Percentiles rank a stretch among this genome's conserved stretches.
Evolutionary conservation across 768 basidiomycete species (phyloP).

Genomic region (Naganishia kalamii): DNA sequence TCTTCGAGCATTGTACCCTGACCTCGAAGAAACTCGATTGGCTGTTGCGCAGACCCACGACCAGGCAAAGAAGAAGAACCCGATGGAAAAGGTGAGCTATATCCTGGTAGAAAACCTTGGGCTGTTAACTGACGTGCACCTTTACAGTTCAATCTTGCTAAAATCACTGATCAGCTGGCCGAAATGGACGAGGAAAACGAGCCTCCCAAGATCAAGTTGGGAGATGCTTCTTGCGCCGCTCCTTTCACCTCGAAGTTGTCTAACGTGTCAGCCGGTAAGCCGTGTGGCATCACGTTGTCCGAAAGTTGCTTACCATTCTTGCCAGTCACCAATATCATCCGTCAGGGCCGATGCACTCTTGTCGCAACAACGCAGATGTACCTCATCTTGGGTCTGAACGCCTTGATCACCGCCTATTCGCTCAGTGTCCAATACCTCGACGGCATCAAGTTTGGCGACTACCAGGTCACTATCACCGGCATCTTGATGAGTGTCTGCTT

Average conservation of each 20-base stretch:
- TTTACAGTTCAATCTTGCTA: constrained; percentile 65
- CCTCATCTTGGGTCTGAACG: constrained; percentile 96
- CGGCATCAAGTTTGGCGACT: constrained; percentile 98
- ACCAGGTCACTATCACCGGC: constrained; percentile 93
- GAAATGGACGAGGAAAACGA: constrained; percentile 90
- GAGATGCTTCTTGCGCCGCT: constrained; percentile 97
- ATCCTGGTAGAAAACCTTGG: not conserved
- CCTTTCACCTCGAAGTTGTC: constrained; percentile 97
- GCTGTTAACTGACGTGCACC: not conserved
- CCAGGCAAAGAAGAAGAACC: constrained; percentile 67
- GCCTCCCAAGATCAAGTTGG: constrained; percentile 95
- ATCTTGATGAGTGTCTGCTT: constrained; percentile 98
- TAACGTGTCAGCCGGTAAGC: constrained; percentile 92
- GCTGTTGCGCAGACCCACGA: constrained; percentile 63
- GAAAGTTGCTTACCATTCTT: not conserved
- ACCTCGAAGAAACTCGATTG: constrained; percentile 83
- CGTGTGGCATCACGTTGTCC: not conserved
- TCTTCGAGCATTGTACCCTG: constrained; percentile 79
- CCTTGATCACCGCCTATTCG: constrained; percentile 97
- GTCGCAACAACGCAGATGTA: constrained; percentile 99
- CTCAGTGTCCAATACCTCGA: constrained; percentile 95
- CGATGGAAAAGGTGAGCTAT: constrained; percentile 75
- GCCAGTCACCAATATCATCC: constrained; percentile 91
- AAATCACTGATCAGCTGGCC: constrained; percentile 76
- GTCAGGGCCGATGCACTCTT: constrained; percentile 95